Evolutionary conservation across 1,284 basidiomycete species (phyloP), one percentile per base, ranked within the genome.

Genomic region (Moesziomyces aphidis): DNA sequence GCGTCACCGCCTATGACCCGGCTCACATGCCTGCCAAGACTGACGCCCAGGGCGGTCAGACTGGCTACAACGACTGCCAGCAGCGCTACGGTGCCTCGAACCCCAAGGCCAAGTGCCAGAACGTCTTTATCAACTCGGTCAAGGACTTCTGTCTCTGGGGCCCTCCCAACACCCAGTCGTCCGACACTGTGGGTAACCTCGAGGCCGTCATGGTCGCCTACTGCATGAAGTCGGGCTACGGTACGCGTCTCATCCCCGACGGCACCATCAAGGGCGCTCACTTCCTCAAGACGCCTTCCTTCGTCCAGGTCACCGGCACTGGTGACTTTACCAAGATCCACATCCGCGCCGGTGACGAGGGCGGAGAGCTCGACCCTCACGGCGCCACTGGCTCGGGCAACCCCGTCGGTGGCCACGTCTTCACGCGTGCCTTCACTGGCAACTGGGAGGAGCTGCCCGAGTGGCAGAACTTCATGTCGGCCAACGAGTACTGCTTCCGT

Each of bases 241-340:
- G 59, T 58, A 90, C 90, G 17, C 90, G 91, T 57, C 85, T 92
- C 68, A 93, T 95, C 74, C 93, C 93, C 24, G 88, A 90, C 66
- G 92, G 91, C 36, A 87, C 91, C 26, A 89, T 94, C 82, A 87
- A 86, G 22, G 89, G 90, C 60, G 92, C 90, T 28, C 91, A 92
- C 84, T 90, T 90, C 77, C 86, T 90, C 69, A 87, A 89, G 82
- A 89, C 93, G 5, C 89, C 79, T 22, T 89, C 90, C 81, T 92
- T 89, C 79, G 87, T 92, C 31, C 90, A 92, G 83, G 85, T 92
- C 66, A 90, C 89, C 54, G 91, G 89, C 61, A 52, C 52, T n/a
- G 85, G 84, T 42, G 81, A 86, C 76, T 83, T 86, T 23, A 85
- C 83, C 66, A 84, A 82, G 76, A 78, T 85, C 47, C 78, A 81